Conservation (phyloP, 2,329 filamentous ascomycete species). For the Pseudocercospora eumusae region DNA sequence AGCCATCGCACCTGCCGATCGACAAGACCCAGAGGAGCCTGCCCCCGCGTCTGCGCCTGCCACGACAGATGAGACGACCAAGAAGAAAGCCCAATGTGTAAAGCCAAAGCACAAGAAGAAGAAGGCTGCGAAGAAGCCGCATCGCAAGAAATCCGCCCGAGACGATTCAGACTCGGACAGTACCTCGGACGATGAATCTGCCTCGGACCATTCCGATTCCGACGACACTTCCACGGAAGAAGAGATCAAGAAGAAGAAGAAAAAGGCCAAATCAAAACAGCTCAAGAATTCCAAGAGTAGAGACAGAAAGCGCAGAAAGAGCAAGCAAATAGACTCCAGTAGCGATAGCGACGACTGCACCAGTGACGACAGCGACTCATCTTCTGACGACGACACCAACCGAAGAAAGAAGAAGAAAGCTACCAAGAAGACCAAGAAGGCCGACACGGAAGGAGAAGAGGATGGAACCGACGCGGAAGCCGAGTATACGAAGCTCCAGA, state of each 20-base stretch:
- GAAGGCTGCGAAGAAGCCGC: conserved; percentile 26
- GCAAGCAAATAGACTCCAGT: conserved; percentile 27
- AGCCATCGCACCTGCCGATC: conserved; percentile 20
- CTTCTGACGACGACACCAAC: conserved; percentile 28
- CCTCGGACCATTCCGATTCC: conserved; percentile 25
- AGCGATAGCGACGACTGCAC: conserved; percentile 23
- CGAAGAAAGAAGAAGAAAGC: conserved; percentile 31
- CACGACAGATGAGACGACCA: conserved; percentile 19
- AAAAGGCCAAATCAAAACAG: conserved; percentile 29
- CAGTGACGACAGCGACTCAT: conserved; percentile 25
- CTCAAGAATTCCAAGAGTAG: conserved; percentile 26
- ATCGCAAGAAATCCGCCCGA: conserved; percentile 25
- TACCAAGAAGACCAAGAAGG: conserved; percentile 25
- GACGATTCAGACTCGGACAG: conserved; percentile 29
- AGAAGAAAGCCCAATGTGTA: conserved; percentile 32
- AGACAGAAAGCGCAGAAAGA: conserved; percentile 30
- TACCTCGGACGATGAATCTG: conserved; percentile 18
- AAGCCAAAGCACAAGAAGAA: conserved; percentile 32
- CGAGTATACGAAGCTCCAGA: conserved; percentile 23
- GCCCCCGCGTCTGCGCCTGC: conserved; percentile 9
- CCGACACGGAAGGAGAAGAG: conserved; percentile 25
- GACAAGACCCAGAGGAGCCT: conserved; percentile 21
- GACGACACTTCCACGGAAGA: conserved; percentile 32
- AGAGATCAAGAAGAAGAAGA: conserved; percentile 29
- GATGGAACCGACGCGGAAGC: conserved; percentile 22